Evolutionary conservation across 1,284 basidiomycete species (phyloP).

Genomic region (Pulveroboletus sp.): DNA sequence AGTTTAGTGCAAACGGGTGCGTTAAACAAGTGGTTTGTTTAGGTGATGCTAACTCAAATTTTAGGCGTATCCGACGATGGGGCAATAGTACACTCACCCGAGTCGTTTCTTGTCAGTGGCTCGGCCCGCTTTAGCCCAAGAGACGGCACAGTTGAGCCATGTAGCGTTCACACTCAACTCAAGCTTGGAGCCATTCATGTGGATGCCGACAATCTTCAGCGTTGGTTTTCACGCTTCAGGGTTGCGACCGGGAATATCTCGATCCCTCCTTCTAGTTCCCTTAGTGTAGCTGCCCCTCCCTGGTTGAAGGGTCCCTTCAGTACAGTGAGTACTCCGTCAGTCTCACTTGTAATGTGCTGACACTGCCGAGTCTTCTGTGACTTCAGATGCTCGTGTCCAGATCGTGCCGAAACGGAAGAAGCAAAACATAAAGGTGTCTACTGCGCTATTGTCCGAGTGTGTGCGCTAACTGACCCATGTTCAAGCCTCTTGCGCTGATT

Average conservation of each 20-base stretch:
- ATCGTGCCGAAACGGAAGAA: slow-evolving; percentile 19
- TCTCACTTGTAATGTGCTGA: slow-evolving; percentile 7
- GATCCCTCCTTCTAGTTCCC: slow-evolving; percentile 20
- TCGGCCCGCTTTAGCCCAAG: slow-evolving; percentile 62
- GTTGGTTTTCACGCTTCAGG: slow-evolving; percentile 23
- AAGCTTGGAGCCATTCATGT: slow-evolving; percentile 49
- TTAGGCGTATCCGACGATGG: slow-evolving; percentile 25
- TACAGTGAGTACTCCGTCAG: slow-evolving; percentile 23
- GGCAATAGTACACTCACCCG: slow-evolving; percentile 48
- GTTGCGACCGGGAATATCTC: slow-evolving; percentile 11
- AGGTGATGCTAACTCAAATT: slow-evolving; percentile 6
- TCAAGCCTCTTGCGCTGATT: slow-evolving; percentile 26
- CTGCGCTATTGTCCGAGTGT: not conserved
- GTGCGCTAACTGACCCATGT: slow-evolving; percentile 7
- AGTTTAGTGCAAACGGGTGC: slow-evolving; percentile 33
- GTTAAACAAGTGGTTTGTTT: not conserved
- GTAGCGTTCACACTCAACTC: slow-evolving; percentile 53
- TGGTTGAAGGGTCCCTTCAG: slow-evolving; percentile 36
- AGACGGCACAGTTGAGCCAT: slow-evolving; percentile 52
- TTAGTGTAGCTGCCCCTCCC: slow-evolving; percentile 20
- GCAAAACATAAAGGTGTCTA: slow-evolving; percentile 17
- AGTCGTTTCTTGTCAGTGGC: slow-evolving; percentile 45
- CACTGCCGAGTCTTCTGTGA: slow-evolving; percentile 20
- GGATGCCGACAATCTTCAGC: slow-evolving; percentile 44
- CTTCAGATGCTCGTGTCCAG: slow-evolving; percentile 17